Percentiles rank a stretch among this genome's conserved stretches.
These are phyloP conservation scores for Vachellia pachyceras DNA, from an alignment of 306 rosid species.

Conservation along the genomic window DNA sequence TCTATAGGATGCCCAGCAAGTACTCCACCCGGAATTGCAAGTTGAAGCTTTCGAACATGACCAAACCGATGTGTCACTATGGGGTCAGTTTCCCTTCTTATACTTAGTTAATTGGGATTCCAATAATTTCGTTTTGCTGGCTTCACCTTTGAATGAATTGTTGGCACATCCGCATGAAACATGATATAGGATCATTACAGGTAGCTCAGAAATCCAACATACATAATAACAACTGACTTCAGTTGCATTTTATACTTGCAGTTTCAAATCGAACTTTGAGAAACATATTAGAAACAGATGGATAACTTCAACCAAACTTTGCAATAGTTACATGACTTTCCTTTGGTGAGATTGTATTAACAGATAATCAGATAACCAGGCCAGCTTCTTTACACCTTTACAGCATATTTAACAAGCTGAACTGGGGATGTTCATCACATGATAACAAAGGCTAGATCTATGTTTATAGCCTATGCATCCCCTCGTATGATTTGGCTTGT, in stretches of 20 bases:
- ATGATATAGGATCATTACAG: too few relatives aligned
- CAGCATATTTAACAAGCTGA: conserved; percentile 1
- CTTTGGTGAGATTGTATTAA: background rate
- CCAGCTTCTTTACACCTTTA: background rate
- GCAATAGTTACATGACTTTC: background rate
- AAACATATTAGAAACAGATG: background rate
- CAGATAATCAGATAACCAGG: background rate
- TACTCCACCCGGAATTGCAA: background rate
- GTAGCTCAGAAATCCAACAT: too few relatives aligned
- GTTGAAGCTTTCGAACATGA: background rate
- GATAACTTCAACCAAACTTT: too few relatives aligned
- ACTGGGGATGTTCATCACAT: background rate
- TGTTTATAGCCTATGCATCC: background rate
- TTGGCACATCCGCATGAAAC: too few relatives aligned
- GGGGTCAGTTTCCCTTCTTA: background rate
- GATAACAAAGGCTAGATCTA: background rate
- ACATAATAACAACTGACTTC: background rate
- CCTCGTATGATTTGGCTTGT: conserved; percentile 33
- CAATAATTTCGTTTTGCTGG: too few relatives aligned
- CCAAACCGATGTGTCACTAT: background rate
- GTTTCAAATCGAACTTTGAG: too few relatives aligned
- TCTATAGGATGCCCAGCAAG: background rate
- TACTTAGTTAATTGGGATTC: too few relatives aligned
- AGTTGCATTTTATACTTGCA: background rate
- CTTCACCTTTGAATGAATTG: too few relatives aligned